These are phyloP conservation scores for Nicotiana knightiana DNA, from an alignment of 257 asterid species.

Conservation along the genomic window DNA sequence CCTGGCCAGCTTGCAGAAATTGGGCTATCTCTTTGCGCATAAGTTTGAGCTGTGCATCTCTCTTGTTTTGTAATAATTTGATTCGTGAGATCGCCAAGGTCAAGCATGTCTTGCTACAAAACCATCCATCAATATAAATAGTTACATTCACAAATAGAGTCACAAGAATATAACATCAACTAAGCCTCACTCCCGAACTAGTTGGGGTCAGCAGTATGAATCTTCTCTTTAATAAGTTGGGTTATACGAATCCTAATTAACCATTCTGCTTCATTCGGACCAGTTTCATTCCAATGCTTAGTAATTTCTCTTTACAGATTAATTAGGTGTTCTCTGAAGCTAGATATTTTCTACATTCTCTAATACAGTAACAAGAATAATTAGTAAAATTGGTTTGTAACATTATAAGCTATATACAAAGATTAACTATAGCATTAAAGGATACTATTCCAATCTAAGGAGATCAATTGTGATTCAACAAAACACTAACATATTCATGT, in stretches of 20 bases:
- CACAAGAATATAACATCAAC: neutral
- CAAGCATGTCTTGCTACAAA: constrained; percentile 84
- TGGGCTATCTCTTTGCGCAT: constrained; percentile 91
- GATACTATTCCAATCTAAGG: neutral
- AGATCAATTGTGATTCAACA: neutral
- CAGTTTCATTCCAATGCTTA: neutral
- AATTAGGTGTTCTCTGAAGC: neutral
- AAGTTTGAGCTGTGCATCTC: constrained; percentile 69
- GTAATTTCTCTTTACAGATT: neutral
- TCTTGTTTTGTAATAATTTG: constrained; percentile 83
- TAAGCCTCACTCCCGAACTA: neutral
- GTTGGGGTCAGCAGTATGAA: neutral
- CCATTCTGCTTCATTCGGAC: neutral
- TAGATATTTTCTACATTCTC: neutral
- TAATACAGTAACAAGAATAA: neutral
- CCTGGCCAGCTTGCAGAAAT: constrained; percentile 84
- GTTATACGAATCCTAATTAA: neutral
- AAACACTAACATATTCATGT: neutral
- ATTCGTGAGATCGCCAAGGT: constrained; percentile 78
- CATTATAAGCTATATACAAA: neutral
- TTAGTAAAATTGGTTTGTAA: neutral
- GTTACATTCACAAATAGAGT: neutral
- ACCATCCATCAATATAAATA: constrained; percentile 4
- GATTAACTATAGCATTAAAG: neutral
- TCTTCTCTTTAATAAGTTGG: neutral